Base-by-base conservation (phyloP, 176 grass and related monocot species). In the Oryza rufipogon region DNA sequence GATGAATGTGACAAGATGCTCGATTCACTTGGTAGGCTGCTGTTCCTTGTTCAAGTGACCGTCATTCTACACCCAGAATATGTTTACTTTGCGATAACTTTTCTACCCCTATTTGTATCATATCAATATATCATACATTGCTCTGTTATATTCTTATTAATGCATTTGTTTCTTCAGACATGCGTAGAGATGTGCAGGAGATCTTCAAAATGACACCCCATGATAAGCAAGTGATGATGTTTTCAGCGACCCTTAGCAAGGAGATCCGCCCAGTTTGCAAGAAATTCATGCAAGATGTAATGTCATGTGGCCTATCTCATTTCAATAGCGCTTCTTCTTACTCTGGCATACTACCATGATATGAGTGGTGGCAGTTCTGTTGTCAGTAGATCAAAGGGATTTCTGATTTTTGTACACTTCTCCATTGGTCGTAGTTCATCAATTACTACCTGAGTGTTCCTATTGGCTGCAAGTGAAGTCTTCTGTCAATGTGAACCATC, bases 1-100 rank as follows among this genome's bases (percentile, higher is more conserved):
- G 94, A 97, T 74, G 94, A 97, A 89, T 97, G 94, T 80, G 94
- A 97, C 42, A 97, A 97, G 83, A 97, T 97, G 94, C 92, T 97
- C 0, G 94, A 97, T 38, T 97, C 94, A 13, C 91, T 97, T 79
- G 94, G 92, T 92, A 97, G 70, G 81, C 26, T 74, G 11, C 26
- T 23, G 7, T 73, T 83, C 47, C 26, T 39, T 48, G 17, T 13
- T 44, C 38, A 74, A 19, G 39, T 34, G 25, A 20, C 28, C 56
- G 52, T 51, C 45, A 51, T 32, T 32, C 25, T 32, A 74, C 30
- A 7, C 33, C 33, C 47, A 65, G 63, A 49, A n/a, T 66, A 65
- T 54, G 12, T 82, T 73, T 26, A 65, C 16, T n/a, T 74, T 9
- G 81, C 0, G 10, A 26, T 30, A 51, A 25, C 39, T 33, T 17